Evolutionary conservation across 1,284 basidiomycete species (phyloP), one percentile per base, ranked within the genome.

Genomic region (Heterobasidion annosum): DNA sequence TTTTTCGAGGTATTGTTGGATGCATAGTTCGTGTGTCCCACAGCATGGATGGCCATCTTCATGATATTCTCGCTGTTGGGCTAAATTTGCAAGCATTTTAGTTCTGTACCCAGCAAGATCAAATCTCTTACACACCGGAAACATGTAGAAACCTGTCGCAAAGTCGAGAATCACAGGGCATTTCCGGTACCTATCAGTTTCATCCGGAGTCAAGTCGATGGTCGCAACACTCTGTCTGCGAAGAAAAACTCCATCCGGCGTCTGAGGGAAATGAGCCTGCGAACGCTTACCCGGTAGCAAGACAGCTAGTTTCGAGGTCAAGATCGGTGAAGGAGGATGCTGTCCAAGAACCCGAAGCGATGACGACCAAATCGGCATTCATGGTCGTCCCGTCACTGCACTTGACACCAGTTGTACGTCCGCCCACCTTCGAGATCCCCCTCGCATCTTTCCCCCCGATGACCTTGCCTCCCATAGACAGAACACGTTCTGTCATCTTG

Each of bases 331-430:
- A 91, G 1, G 86, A 70, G 0, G 88, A 85, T 2, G 85, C 79
- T 0, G 92, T 91, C 94, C 93, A 93, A 5, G 90, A 81, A 25
- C 91, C 91, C 7, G 82, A 73, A 12, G 89, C 82, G 35, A 93
- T 65, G 25, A 93, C 72, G 5, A 89, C 74, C 34, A 79, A 59
- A 43, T 81, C 74, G 0, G 82, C 85, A 15, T 70, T 62, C 58
- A 81, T 79, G 10, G 63, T 62, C 19, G 76, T 75, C 0, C 86
- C 90, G 63, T 85, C 81, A 18, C 68, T 68, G 57, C 89, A 85
- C 37, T 68, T 67, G 2, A 92, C 88, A 0, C 88, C 89, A 1
- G 62, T 70, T 2, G 86, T 67, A 3, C 73, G 75, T 16, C 65
- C 62, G 54, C 64, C 56, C 52, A 70, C 72, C 50, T 19, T 32